Conservation (phyloP, 2,329 filamentous ascomycete species). For the Curvularia eragrostidis region DNA sequence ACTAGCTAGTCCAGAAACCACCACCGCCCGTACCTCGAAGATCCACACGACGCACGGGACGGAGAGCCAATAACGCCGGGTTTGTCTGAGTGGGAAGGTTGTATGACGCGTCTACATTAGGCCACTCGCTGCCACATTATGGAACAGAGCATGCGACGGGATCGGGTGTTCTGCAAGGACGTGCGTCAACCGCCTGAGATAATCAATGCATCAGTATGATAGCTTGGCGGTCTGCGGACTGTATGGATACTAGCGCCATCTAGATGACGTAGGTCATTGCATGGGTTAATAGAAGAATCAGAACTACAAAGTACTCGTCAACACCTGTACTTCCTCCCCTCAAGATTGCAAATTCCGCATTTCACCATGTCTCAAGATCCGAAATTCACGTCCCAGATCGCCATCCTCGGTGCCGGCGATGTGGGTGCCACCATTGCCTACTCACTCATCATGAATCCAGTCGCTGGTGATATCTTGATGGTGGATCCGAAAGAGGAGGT, state of each 20-base stretch:
- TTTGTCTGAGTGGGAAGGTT: background rate
- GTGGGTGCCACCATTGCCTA: constrained; percentile 34
- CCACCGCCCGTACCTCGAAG: background rate
- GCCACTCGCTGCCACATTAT: background rate
- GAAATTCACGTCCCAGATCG: constrained; percentile 30
- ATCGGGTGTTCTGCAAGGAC: background rate
- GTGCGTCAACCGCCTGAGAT: background rate
- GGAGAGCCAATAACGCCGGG: background rate
- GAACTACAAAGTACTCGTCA: background rate
- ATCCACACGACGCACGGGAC: background rate
- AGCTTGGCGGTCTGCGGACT: constrained; percentile 3
- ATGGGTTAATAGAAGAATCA: constrained; percentile 4
- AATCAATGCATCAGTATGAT: background rate
- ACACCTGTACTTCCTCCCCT: background rate
- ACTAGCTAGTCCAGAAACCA: constrained; percentile 2
- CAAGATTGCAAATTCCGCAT: background rate
- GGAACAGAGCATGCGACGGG: background rate
- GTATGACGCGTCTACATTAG: fast-evolving
- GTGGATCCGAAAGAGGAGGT: constrained; percentile 33
- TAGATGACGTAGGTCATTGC: constrained; percentile 22
- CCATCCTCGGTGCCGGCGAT: constrained; percentile 33
- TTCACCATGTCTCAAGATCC: constrained; percentile 18
- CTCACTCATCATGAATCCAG: constrained; percentile 33
- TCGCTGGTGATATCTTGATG: constrained; percentile 28
- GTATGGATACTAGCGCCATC: constrained; percentile 19